Conservation (phyloP, 495 filamentous ascomycete genomes). For the Annulohypoxylon maeteangense region DNA sequence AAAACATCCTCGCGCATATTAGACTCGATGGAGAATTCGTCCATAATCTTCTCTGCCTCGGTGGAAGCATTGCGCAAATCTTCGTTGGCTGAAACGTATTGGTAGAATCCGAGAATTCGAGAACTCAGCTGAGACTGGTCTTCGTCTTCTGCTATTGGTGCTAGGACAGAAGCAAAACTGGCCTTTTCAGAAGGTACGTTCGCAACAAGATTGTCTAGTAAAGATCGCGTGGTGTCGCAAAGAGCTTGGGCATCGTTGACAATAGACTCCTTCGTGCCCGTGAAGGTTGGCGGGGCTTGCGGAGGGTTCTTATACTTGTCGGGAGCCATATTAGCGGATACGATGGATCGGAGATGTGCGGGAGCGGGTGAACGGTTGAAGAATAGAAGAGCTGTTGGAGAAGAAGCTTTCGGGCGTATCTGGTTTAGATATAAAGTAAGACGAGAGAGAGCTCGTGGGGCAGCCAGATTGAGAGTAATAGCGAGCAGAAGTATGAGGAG, state of each 20-base stretch:
- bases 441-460: conserved; percentile 70
- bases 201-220: conserved; percentile 80
- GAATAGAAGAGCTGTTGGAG: conserved; percentile 31
- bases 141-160: conserved; percentile 75
- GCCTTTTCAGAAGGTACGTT: conserved; percentile 70
- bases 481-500: conserved; percentile 69
- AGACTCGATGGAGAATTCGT: conserved; percentile 68
- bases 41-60: conserved; percentile 68
- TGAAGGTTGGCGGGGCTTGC: conserved; percentile 87
- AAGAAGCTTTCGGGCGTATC: conserved; percentile 52
- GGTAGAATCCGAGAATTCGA: conserved; percentile 79
- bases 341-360: conserved; percentile 26
- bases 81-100: conserved; percentile 77
- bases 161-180: conserved; percentile 72
- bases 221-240: conserved; percentile 71
- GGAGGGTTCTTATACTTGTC: conserved; percentile 75
- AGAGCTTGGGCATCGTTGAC: conserved; percentile 79
- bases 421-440: conserved; percentile 71
- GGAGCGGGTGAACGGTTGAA: conserved; percentile 15
- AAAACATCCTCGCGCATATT: conserved; percentile 72
- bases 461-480: conserved; percentile 80
- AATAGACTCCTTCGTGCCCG: conserved; percentile 79
- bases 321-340: conserved; percentile 47
- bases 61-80: conserved; percentile 72
- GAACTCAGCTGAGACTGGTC: conserved; percentile 67